Base-by-base conservation (phyloP, 176 grass and related monocot species). In the Aegilops longissima region DNA sequence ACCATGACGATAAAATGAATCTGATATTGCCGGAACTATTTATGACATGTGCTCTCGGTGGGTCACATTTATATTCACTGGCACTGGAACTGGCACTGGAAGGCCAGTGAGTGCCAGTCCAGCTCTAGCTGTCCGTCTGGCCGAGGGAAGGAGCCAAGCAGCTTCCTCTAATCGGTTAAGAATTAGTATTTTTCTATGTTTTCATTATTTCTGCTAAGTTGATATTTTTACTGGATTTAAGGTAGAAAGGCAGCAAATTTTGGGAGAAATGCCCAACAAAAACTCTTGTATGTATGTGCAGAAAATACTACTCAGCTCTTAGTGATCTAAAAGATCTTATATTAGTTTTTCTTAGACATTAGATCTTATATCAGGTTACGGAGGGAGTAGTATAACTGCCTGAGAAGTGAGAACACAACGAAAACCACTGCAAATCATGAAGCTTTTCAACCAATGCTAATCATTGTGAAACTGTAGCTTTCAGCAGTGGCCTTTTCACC, bases 51-150 rank as follows among this genome's bases (percentile, higher is more conserved):
- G 25, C 25, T 25, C 25, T 25, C 25, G 30, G 45, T 54, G 56
- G 20, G 56, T 3, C 56, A 3, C 56, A 59, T 59, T 59, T 59
- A 59, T 59, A 21, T 59, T 59, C 56, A 59, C 18, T 59, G 56
- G 56, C 54, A 20, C 54, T 42, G 33, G 11, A 24, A 59, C 18
- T 59, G 56, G 56, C 54, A 20, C 54, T 42, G 33, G 11, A 24
- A 79, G 80, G 80, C 76, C 49, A 76, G 36, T 85, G 93, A 79
- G 36, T 82, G 93, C 83, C 87, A 96, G 87, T 78, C 63, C 78
- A 93, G 85, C 58, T 66, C 68, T 72, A 90, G 89, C 82, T 95
- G 94, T 51, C 66, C 7, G 2, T 76, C 86, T 39, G 34, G 16
- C 30, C 2, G 78, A 39, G 66, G 7, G 81, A 95, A 87, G 86